phyloP scores from a whole-genome alignment of 2,329 filamentous ascomycete genomes.

The Helotiales sp. region DNA sequence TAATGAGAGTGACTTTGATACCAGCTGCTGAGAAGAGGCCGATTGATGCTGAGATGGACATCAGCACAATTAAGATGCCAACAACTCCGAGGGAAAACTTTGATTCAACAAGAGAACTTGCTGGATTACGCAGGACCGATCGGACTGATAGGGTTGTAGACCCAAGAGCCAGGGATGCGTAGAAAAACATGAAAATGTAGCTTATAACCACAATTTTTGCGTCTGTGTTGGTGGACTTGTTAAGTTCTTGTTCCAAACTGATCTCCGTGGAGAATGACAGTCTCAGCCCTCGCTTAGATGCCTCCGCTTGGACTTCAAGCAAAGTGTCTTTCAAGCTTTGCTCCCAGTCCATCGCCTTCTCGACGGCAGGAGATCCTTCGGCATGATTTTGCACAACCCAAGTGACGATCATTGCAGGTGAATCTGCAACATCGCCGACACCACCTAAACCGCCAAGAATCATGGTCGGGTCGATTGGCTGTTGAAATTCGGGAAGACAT shows the following conservation, averaged over 20 bases:
- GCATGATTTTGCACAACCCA: constrained; percentile 92
- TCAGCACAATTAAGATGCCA: constrained; percentile 92
- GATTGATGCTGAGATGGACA: constrained; percentile 96
- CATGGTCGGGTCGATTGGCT: constrained; percentile 84
- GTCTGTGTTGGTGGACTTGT: constrained; percentile 98
- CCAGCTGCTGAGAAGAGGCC: constrained; percentile 91
- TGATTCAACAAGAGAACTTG: constrained; percentile 86
- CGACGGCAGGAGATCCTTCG: constrained; percentile 73
- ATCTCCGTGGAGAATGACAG: constrained; percentile 95
- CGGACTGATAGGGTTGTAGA: constrained; percentile 81
- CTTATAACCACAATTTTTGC: constrained; percentile 96
- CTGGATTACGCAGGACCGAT: constrained; percentile 80
- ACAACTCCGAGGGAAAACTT: constrained; percentile 96
- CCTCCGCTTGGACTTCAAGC: constrained; percentile 80
- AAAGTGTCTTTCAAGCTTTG: constrained; percentile 75
- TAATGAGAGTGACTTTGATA: constrained; percentile 94
- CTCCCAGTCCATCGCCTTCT: constrained; percentile 88
- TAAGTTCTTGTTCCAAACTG: constrained; percentile 92
- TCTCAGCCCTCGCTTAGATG: constrained; percentile 75
- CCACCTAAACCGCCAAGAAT: constrained; percentile 81
- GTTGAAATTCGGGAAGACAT: constrained; percentile 87
- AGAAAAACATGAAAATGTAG: constrained; percentile 98
- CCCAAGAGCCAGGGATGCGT: constrained; percentile 89
- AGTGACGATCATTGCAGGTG: constrained; percentile 82
- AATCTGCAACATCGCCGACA: constrained; percentile 69